phyloP scores from a whole-genome alignment of 805 yeast genomes.

The Yarrowia keelungensis region DNA sequence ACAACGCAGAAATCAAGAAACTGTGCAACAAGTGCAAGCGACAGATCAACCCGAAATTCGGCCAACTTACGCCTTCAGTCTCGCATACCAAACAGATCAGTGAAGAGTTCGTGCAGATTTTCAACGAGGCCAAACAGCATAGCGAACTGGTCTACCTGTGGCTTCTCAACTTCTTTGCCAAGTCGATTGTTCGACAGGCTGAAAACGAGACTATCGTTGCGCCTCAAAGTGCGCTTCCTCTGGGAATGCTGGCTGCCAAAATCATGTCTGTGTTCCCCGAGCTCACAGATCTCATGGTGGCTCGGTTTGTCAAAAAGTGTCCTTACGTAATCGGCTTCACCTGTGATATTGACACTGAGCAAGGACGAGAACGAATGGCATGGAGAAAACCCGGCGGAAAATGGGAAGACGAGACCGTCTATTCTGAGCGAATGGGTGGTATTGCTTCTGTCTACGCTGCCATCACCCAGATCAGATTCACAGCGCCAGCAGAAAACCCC shows the following conservation, averaged over 20 bases:
- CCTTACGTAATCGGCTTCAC: constrained; percentile 86
- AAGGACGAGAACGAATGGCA: constrained; percentile 86
- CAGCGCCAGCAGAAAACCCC: constrained; percentile 50
- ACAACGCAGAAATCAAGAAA: constrained; percentile 25
- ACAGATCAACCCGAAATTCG: constrained; percentile 85
- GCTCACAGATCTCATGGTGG: constrained; percentile 64
- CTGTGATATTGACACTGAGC: constrained; percentile 76
- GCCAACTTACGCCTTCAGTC: constrained; percentile 81
- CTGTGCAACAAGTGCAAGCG: constrained; percentile 60
- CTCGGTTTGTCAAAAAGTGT: constrained; percentile 89
- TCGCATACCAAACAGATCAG: constrained; percentile 59
- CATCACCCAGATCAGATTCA: constrained; percentile 61
- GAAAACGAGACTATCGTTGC: constrained; percentile 88
- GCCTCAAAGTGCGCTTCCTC: constrained; percentile 77
- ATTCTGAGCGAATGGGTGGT: constrained; percentile 88
- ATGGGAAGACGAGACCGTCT: constrained; percentile 64
- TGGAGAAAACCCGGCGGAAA: constrained; percentile 65
- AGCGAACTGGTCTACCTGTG: constrained; percentile 67
- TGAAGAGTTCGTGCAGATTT: constrained; percentile 58
- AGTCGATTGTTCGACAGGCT: constrained; percentile 87
- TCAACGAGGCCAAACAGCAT: constrained; percentile 56
- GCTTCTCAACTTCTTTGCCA: constrained; percentile 82
- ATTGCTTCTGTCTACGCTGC: constrained; percentile 81
- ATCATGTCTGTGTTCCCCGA: constrained; percentile 61
- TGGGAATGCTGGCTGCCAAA: constrained; percentile 68